Conservation (phyloP, 2,329 filamentous ascomycete genomes). For the Pseudogymnoascus sp. region DNA sequence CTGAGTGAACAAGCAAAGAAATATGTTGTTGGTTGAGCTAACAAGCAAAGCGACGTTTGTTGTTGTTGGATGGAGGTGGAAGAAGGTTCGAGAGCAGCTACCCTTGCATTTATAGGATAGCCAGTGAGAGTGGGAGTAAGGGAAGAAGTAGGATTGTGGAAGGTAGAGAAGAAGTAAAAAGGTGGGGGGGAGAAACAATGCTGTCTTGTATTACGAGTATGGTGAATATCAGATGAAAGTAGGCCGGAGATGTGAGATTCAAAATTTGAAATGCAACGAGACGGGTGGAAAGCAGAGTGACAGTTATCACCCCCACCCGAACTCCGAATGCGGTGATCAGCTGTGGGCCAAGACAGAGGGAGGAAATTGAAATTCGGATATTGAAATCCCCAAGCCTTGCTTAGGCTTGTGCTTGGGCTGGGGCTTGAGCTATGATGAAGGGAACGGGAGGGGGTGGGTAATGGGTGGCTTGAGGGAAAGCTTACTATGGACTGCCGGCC, state of each 20-base stretch:
- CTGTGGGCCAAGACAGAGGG: neutral
- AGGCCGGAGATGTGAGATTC: neutral
- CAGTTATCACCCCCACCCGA: neutral
- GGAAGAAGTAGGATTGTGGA: neutral
- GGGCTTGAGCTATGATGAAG: neutral
- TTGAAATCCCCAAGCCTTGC: neutral
- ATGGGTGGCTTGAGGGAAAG: neutral
- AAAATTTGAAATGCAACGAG: neutral
- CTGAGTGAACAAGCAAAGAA: neutral
- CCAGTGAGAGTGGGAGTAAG: neutral
- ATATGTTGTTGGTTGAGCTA: neutral
- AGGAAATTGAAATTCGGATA: neutral
- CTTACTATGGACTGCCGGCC: neutral
- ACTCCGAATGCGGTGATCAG: constrained; percentile 1
- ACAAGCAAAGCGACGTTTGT: neutral
- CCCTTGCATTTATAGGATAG: constrained; percentile 1
- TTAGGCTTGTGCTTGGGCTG: neutral
- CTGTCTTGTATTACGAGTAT: neutral
- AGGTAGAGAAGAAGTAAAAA: neutral
- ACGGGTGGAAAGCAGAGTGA: neutral
- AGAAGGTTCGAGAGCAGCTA: constrained; percentile 4
- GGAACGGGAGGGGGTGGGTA: neutral
- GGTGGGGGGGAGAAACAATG: neutral
- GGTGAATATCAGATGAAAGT: neutral
- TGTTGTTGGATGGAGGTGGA: neutral